Evolutionary conservation across 2,329 filamentous ascomycete species (phyloP).

Genomic region (Colletotrichum sublineola): DNA sequence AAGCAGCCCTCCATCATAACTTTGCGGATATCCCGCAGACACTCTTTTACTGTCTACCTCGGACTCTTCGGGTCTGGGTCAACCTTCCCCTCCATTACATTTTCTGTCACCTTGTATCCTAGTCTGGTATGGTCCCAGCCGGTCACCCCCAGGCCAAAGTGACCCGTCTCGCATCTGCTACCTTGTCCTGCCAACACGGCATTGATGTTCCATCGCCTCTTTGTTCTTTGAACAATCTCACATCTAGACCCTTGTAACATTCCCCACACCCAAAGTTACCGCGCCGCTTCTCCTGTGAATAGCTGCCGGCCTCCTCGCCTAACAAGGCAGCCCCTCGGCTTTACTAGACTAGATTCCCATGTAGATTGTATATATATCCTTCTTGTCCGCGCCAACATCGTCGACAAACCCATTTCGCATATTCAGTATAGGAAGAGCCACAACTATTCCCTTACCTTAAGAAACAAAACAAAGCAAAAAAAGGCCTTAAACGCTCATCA

Average conservation of each 20-base stretch:
- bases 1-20: slow-evolving; percentile 8
- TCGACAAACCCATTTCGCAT: not conserved
- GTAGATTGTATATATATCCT: slow-evolving; percentile 34
- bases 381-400: slow-evolving; percentile 2
- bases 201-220: slow-evolving; percentile 38
- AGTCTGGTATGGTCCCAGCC: slow-evolving; percentile 12
- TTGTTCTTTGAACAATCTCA: slow-evolving; percentile 21
- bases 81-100: not conserved
- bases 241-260: slow-evolving; percentile 25
- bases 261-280: slow-evolving; percentile 35
- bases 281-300: slow-evolving; percentile 24
- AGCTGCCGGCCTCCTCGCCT: slow-evolving; percentile 25
- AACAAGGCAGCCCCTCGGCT: slow-evolving; percentile 11
- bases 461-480: not conserved
- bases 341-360: slow-evolving; percentile 15
- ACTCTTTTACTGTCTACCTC: slow-evolving; percentile 1
- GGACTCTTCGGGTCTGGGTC: slow-evolving; percentile 9
- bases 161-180: not conserved
- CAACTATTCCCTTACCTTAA: not conserved
- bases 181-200: slow-evolving; percentile 31
- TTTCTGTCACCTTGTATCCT: slow-evolving; percentile 10
- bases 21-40: not conserved
- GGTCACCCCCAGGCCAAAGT: slow-evolving; percentile 7
- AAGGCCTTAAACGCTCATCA: not conserved
- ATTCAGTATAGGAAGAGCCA: not conserved